Conservation (phyloP, 805 yeast genomes). For the Candida vaughaniae region DNA sequence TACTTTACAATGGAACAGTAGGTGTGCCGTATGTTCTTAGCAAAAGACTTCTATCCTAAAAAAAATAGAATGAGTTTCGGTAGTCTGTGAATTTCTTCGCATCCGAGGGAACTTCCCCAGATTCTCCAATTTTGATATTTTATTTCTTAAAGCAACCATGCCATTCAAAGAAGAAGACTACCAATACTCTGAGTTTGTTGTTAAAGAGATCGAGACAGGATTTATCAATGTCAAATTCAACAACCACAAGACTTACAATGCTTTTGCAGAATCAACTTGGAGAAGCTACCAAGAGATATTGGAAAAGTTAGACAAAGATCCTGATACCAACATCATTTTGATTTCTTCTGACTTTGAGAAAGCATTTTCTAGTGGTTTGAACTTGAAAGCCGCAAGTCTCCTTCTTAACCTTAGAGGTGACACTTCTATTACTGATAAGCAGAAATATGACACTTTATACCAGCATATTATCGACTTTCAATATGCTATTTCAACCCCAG, state of each 20-base stretch:
- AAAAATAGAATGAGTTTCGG: too few relatives aligned
- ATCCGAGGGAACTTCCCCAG: too few relatives aligned
- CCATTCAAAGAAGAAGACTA: constrained; percentile 19
- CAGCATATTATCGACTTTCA: constrained; percentile 58
- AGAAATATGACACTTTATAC: constrained; percentile 23
- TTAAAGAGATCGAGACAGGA: constrained; percentile 42
- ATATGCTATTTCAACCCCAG: constrained; percentile 48
- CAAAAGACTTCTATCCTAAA: too few relatives aligned
- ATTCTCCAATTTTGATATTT: too few relatives aligned
- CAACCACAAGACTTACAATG: constrained; percentile 59
- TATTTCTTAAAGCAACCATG: constrained; percentile 14
- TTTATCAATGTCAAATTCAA: constrained; percentile 60
- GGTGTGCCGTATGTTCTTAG: too few relatives aligned
- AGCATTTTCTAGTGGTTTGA: constrained; percentile 66
- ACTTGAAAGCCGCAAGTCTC: constrained; percentile 40
- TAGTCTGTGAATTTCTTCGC: too few relatives aligned
- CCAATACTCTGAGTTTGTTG: constrained; percentile 33
- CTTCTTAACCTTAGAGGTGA: constrained; percentile 3
- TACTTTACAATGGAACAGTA: too few relatives aligned
- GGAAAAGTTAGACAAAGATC: constrained; percentile 40
- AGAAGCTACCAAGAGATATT: constrained; percentile 53
- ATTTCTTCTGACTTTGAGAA: constrained; percentile 56
- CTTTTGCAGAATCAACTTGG: constrained; percentile 58
- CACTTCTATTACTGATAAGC: not conserved
- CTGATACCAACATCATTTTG: constrained; percentile 48